Conservation (phyloP, 805 yeast genomes). For the Candida taoyuanica region DNA sequence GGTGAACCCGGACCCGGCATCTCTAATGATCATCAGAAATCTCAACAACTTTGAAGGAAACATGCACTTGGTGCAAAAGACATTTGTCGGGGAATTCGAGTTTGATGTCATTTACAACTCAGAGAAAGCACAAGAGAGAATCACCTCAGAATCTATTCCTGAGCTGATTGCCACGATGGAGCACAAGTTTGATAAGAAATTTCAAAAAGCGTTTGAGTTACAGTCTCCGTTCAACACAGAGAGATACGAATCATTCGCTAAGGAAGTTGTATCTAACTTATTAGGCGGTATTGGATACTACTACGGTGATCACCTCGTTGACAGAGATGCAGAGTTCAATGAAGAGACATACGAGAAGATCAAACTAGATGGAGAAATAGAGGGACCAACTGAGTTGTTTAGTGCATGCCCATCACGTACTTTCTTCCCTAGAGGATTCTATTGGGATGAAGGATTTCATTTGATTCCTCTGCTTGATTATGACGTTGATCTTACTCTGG, state of each 20-base stretch:
- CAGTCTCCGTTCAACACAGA: conserved; percentile 47
- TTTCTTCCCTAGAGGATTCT: conserved; percentile 93
- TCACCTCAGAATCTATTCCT: conserved; percentile 30
- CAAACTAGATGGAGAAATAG: conserved; percentile 46
- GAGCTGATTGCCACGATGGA: conserved; percentile 17
- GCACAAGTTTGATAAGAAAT: conserved; percentile 45
- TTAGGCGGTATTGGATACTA: conserved; percentile 89
- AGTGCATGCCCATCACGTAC: conserved; percentile 89
- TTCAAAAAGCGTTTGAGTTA: conserved; percentile 45
- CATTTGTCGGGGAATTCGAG: conserved; percentile 69
- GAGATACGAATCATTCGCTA: conserved; percentile 54
- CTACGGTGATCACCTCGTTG: conserved; percentile 79
- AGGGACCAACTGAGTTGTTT: conserved; percentile 75
- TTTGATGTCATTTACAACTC: conserved; percentile 63
- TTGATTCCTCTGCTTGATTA: conserved; percentile 74
- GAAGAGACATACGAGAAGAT: conserved; percentile 63
- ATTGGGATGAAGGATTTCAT: conserved; percentile 99
- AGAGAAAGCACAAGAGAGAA: conserved; percentile 37
- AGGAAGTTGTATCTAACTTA: conserved; percentile 75
- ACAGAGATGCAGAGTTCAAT: conserved; percentile 60
- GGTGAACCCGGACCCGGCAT: conserved; percentile 33
- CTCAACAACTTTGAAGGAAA: conserved; percentile 63
- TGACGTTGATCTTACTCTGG: conserved; percentile 78
- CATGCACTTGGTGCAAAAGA: conserved; percentile 72
- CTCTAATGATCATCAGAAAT: conserved; percentile 53